phyloP scores from a whole-genome alignment of 306 rosid genomes.

The Glycine tomentella region DNA sequence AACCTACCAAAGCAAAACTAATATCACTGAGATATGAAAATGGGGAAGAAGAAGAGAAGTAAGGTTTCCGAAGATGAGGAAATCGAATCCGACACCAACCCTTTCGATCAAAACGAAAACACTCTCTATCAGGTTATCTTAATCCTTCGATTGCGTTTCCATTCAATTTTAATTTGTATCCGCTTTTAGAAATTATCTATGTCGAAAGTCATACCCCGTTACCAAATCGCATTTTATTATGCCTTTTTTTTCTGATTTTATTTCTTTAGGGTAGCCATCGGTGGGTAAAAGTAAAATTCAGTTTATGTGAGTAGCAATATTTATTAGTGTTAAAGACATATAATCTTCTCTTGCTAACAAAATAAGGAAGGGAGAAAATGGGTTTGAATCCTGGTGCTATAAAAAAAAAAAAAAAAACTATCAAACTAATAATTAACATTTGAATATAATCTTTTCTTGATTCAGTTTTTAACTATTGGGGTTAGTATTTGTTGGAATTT shows the following conservation, averaged over 20 bases:
- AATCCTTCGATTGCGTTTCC: neutral
- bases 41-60: constrained; percentile 70
- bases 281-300: neutral
- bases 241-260: neutral
- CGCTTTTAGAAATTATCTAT: too few species aligned
- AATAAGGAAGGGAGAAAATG: too few species aligned
- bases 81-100: constrained; percentile 37
- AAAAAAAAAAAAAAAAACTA: too few species aligned
- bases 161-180: neutral
- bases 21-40: constrained; percentile 1
- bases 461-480: neutral
- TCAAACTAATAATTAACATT: too few species aligned
- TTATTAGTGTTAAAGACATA: too few species aligned
- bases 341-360: too few species aligned
- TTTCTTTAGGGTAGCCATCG: neutral
- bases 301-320: neutral
- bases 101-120: constrained; percentile 41
- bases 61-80: constrained; percentile 68
- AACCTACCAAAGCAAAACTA: neutral
- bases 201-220: neutral
- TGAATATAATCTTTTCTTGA: too few species aligned
- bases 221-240: neutral
- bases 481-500: neutral
- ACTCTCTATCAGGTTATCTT: constrained; percentile 66
- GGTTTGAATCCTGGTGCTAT: too few species aligned